phyloP scores from a whole-genome alignment of 2,329 filamentous ascomycete species.

The Mycosphaerella sp. region DNA sequence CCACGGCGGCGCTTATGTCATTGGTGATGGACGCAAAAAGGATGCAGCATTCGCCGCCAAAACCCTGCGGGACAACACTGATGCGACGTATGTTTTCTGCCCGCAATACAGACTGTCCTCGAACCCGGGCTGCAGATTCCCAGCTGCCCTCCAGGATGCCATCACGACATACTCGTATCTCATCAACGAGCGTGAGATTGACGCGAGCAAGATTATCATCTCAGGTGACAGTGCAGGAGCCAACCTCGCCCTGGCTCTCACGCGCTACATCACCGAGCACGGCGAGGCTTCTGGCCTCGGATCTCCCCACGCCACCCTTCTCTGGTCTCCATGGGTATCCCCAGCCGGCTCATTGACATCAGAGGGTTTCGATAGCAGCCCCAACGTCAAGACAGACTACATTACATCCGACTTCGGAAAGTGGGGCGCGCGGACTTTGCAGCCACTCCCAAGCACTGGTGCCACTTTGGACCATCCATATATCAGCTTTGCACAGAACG shows the following conservation, averaged over 20 bases:
- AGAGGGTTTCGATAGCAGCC: slow-evolving; percentile 28
- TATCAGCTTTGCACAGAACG: slow-evolving; percentile 34
- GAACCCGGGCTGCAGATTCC: slow-evolving; percentile 43
- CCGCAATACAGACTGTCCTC: slow-evolving; percentile 47
- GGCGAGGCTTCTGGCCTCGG: slow-evolving; percentile 33
- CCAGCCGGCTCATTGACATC: slow-evolving; percentile 29
- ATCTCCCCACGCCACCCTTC: slow-evolving; percentile 34
- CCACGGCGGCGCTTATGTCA: slow-evolving; percentile 46
- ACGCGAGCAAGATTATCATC: slow-evolving; percentile 39
- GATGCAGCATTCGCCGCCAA: slow-evolving; percentile 33
- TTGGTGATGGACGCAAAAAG: slow-evolving; percentile 38
- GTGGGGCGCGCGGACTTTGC: slow-evolving; percentile 41
- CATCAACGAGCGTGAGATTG: slow-evolving; percentile 36
- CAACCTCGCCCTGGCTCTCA: slow-evolving; percentile 41
- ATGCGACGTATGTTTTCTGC: slow-evolving; percentile 38
- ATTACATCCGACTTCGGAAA: slow-evolving; percentile 34
- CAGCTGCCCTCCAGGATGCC: slow-evolving; percentile 46
- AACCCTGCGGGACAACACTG: slow-evolving; percentile 32
- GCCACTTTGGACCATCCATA: slow-evolving; percentile 34
- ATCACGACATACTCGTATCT: slow-evolving; percentile 45
- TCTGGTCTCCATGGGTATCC: slow-evolving; percentile 44
- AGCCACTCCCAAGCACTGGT: slow-evolving; percentile 20
- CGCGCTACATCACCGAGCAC: slow-evolving; percentile 43
- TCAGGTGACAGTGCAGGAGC: slow-evolving; percentile 48
- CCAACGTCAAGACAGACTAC: slow-evolving; percentile 39